Evolutionary conservation across 164 flowering plant genomes (phyloP).

Genomic region (Chloranthus sessilifolius): DNA sequence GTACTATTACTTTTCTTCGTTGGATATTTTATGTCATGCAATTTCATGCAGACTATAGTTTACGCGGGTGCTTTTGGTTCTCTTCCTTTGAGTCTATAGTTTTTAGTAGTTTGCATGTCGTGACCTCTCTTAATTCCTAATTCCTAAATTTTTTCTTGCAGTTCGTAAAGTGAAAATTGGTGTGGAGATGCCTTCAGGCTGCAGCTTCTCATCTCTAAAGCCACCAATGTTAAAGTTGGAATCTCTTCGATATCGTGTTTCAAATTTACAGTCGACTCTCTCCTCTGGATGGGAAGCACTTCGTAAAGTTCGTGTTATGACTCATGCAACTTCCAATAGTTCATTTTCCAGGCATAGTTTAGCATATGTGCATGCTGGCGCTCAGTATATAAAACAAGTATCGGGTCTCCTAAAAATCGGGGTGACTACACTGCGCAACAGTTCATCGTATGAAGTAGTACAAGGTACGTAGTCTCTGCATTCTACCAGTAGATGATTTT

Average conservation of each 20-base stretch:
- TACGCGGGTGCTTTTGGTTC: not conserved
- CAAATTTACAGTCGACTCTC: conserved; percentile 42
- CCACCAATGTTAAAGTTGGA: conserved; percentile 46
- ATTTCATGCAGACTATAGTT: not conserved
- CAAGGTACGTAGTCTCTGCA: conserved; percentile 53
- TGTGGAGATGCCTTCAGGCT: conserved; percentile 76
- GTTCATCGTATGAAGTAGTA: conserved; percentile 63
- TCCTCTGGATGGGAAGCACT: conserved; percentile 73
- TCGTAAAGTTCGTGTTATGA: conserved; percentile 41
- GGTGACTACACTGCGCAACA: conserved; percentile 63
- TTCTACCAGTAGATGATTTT: not conserved
- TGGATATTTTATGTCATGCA: not conserved
- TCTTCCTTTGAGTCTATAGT: not conserved
- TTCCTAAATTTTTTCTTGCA: conserved; percentile 30
- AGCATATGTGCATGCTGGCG: conserved; percentile 76
- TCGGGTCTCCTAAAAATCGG: conserved; percentile 77
- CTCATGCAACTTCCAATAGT: conserved; percentile 46
- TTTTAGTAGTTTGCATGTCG: too few relatives aligned
- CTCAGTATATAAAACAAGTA: conserved; percentile 78
- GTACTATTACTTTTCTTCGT: conserved; percentile 23
- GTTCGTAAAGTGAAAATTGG: conserved; percentile 80
- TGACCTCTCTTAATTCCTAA: not conserved
- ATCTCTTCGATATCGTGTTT: conserved; percentile 32
- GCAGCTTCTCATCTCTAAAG: conserved; percentile 58
- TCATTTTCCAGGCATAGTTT: conserved; percentile 73